phyloP scores from a whole-genome alignment of 2,329 filamentous ascomycete species.

The Pseudogymnoascus sp. region DNA sequence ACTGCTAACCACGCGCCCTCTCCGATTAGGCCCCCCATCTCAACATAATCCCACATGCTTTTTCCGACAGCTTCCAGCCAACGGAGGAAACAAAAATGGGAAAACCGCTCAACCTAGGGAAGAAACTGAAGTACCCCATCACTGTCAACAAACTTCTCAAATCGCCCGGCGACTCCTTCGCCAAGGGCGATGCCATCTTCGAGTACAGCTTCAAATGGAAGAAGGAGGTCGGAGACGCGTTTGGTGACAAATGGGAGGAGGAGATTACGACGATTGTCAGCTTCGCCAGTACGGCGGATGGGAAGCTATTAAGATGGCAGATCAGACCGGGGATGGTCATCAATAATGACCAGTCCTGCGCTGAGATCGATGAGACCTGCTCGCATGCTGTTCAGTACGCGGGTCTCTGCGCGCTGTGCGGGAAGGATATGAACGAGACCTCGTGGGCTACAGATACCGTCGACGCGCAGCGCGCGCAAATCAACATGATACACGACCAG shows the following conservation, averaged over 20 bases:
- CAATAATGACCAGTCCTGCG: conserved; percentile 45
- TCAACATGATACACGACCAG: conserved; percentile 93
- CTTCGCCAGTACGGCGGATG: conserved; percentile 79
- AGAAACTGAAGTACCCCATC: conserved; percentile 80
- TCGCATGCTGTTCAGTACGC: conserved; percentile 85
- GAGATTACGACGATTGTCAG: conserved; percentile 63
- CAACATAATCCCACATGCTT: conserved; percentile 22
- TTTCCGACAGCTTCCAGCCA: conserved; percentile 18
- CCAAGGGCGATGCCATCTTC: conserved; percentile 69
- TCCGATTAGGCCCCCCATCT: not conserved
- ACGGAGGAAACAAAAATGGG: conserved; percentile 32
- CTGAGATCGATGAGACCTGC: conserved; percentile 84
- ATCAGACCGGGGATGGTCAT: conserved; percentile 60
- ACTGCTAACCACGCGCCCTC: not conserved
- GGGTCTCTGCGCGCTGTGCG: conserved; percentile 84
- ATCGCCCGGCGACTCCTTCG: conserved; percentile 62
- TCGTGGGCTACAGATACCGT: conserved; percentile 73
- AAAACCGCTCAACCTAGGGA: conserved; percentile 44
- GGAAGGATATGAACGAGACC: conserved; percentile 89
- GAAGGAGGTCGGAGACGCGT: conserved; percentile 63
- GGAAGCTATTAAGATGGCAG: conserved; percentile 67
- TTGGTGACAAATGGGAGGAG: conserved; percentile 49
- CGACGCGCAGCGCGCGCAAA: conserved; percentile 77
- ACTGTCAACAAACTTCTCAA: conserved; percentile 81
- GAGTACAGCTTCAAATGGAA: conserved; percentile 79